Percentiles rank a stretch among this genome's conserved stretches.
These are phyloP conservation scores for Plasmodium chabaudi DNA, from an alignment of 169 alveolate genomes.

Conservation along the genomic window DNA sequence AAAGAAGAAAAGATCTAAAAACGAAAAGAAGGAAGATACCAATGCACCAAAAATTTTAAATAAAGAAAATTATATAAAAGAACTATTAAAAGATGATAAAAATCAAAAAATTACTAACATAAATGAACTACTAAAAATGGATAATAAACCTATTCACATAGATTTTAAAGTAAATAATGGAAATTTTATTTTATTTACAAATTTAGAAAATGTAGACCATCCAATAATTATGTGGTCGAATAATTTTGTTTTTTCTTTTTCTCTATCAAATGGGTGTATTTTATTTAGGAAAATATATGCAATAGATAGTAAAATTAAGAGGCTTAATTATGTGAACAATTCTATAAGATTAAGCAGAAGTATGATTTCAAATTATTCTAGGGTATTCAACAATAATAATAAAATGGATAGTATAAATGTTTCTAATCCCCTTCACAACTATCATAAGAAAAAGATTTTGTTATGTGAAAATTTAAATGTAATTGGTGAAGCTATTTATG, in stretches of 20 bases:
- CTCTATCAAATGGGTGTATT: constrained; percentile 59
- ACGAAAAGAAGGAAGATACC: not conserved
- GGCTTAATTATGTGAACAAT: constrained; percentile 61
- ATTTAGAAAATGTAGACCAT: constrained; percentile 56
- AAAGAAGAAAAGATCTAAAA: not conserved
- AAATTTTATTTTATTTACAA: constrained; percentile 65
- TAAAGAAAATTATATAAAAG: constrained; percentile 33
- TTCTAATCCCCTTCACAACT: constrained; percentile 55
- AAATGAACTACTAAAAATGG: constrained; percentile 62
- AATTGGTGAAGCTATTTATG: constrained; percentile 72
- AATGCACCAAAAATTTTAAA: not conserved
- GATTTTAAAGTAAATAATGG: constrained; percentile 74
- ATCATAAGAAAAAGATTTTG: constrained; percentile 60
- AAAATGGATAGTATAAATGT: not conserved
- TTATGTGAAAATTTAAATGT: constrained; percentile 75
- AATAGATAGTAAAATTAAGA: constrained; percentile 67
- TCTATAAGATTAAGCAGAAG: not conserved
- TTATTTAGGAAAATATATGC: constrained; percentile 74
- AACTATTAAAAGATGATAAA: constrained; percentile 23
- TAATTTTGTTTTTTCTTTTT: constrained; percentile 65
- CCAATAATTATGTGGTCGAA: constrained; percentile 75
- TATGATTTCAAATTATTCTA: not conserved
- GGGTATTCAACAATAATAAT: not conserved
- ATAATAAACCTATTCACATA: constrained; percentile 71
- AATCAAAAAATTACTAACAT: constrained; percentile 54